Evolutionary conservation across 2,329 filamentous ascomycete species (phyloP).

Genomic region (Ascochyta pisi): DNA sequence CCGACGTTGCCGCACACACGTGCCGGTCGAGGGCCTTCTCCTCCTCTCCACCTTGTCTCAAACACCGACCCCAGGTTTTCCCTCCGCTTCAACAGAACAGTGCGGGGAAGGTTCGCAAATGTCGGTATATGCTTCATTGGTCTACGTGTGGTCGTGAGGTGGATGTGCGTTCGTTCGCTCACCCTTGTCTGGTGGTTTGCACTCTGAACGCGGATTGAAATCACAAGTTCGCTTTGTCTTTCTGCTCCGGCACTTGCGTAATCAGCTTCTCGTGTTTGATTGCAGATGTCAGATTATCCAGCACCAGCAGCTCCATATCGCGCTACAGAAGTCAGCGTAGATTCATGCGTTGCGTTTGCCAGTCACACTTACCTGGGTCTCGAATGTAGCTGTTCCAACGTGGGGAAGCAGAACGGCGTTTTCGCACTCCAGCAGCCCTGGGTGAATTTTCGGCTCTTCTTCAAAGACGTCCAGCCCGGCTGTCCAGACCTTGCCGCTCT

Average conservation of each 20-base stretch:
- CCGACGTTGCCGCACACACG: conserved; percentile 11
- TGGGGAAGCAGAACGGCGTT: conserved; percentile 65
- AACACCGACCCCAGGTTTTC: conserved; percentile 31
- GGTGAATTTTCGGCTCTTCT: conserved; percentile 62
- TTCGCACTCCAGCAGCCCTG: conserved; percentile 57
- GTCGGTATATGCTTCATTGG: conserved; percentile 10
- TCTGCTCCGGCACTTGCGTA: conserved; percentile 69
- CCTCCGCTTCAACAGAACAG: conserved; percentile 4
- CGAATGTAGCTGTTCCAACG: conserved; percentile 65
- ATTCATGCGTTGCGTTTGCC: not conserved
- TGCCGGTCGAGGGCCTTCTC: conserved; percentile 3
- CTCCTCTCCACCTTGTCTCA: conserved; percentile 17
- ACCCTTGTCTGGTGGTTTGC: not conserved
- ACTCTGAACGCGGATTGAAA: not conserved
- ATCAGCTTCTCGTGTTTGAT: conserved; percentile 64
- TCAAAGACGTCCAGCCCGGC: conserved; percentile 66
- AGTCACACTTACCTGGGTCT: conserved; percentile 58
- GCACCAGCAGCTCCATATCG: conserved; percentile 66
- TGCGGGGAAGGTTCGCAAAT: not conserved
- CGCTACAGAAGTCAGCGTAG: conserved; percentile 37
- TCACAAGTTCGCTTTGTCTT: conserved; percentile 41
- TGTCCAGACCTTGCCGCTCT: conserved; percentile 61
- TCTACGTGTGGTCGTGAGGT: conserved; percentile 8
- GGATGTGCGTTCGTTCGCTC: not conserved
- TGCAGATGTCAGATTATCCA: conserved; percentile 64